Evolutionary conservation across 768 basidiomycete genomes (phyloP), one percentile per base, ranked within the genome.

Genomic region (Leccinellum albellum): DNA sequence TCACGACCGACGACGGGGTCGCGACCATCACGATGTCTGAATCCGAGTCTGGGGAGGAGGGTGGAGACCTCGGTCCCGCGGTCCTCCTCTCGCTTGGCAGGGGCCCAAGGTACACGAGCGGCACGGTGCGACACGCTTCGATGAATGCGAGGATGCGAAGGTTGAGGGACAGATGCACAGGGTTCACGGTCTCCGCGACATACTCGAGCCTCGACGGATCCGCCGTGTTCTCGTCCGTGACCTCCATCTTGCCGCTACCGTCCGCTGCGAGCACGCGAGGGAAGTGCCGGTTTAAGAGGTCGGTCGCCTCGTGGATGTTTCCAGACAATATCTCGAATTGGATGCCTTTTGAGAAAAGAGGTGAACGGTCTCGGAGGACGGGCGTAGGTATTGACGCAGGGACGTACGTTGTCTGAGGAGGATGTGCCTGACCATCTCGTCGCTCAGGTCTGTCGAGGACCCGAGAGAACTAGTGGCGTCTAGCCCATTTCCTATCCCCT

Each of bases 61-160:
- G 29, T 15, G 48, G 56, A 26, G 32, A 54, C 47, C 52, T 51
- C n/a, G 57, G 52, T 53, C 17, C 61, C 42, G 42, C 59, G 51
- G 14, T 56, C 10, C 40, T 6, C 20, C n/a, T 42, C 2, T 20
- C 40, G 40, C n/a, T 42, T 10, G 40, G 20, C 0, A 42, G 40
- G 40, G 37, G 67, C 57, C 24, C 73, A 61, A 35, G 70, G 64
- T 79, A 80, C 3, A 74, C 73, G 17, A 91, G 77, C 4, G 90
- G 88, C 13, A 81, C 69, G 3, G 88, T 88, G 28, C 93, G 84
- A 61, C 91, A 85, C 21, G 86, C 81, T 71, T 98, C 95, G 65
- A 91, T 86, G 74, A 97, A 98, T 2, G 84, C 82, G 42, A 89
- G 86, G 49, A 97, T 90, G 50, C 87, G 88, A 37, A 98, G 84